phyloP scores from a whole-genome alignment of 2,329 filamentous ascomycete genomes.

The Lachnellula hyalina region DNA sequence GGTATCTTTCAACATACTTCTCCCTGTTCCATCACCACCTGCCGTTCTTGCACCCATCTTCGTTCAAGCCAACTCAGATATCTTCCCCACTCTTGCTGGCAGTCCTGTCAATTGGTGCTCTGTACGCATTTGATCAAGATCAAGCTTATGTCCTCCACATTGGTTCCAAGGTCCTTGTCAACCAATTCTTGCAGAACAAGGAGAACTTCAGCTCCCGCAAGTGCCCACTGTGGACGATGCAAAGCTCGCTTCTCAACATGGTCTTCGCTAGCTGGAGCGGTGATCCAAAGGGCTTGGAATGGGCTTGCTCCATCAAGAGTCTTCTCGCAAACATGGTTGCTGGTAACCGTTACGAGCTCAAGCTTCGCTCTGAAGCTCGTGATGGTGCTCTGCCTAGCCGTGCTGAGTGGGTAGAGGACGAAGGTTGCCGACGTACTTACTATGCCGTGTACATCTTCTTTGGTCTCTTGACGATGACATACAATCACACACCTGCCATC shows the following conservation, averaged over 20 bases:
- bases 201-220: conserved; percentile 98
- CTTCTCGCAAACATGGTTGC: conserved; percentile 97
- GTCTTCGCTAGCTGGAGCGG: conserved; percentile 99
- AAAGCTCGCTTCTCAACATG: conserved; percentile 95
- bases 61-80: conserved; percentile 75
- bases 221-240: conserved; percentile 97
- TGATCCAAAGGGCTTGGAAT: conserved; percentile 93
- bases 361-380: conserved; percentile 84
- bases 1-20: conserved; percentile 94
- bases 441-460: conserved; percentile 99
- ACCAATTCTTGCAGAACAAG: conserved; percentile 95
- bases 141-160: conserved; percentile 97
- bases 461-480: conserved; percentile 86
- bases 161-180: conserved; percentile 93
- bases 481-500: conserved; percentile 97
- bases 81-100: conserved; percentile 82
- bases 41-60: conserved; percentile 89
- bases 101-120: conserved; percentile 87
- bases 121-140: conserved; percentile 96
- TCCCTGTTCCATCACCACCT: conserved; percentile 95
- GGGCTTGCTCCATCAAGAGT: conserved; percentile 99
- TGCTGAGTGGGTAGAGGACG: conserved; percentile 92
- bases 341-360: conserved; percentile 92
- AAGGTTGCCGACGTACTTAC: conserved; percentile 93
- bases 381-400: conserved; percentile 70